Base-by-base conservation (phyloP, 768 basidiomycete genomes). In the Suillus variegatus region DNA sequence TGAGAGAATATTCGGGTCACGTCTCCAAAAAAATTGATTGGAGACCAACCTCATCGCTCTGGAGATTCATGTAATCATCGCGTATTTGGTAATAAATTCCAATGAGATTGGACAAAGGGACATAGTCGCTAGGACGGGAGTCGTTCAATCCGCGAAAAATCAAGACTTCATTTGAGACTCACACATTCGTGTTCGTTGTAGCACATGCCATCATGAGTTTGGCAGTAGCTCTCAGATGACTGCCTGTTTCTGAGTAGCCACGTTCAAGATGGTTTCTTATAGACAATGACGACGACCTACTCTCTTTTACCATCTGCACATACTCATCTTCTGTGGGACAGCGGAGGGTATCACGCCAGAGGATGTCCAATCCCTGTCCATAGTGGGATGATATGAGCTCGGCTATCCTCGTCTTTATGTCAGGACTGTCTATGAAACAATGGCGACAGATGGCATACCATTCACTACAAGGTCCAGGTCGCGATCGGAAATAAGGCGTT, bases 281-380 rank as follows among this genome's bases (percentile, higher is more conserved):
- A 60, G n/a, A 14, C 36, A 41, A 36, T 25, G 20, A 35, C 41
- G 41, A n/a, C 22, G 22, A 70, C 97, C 91, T 68, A 95, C 95
- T 98, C 71, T 93, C 90, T 73, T 93, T 92, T 43, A 95, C 95
- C 95, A 98, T 98, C 2, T 82, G 78, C 51, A 98, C 84, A 72
- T 97, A 98, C 70, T 97, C 92, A 66, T 94, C 91, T 75, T 98
- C 95, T 0, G 90, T 90, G 4, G 95, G 95, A 73, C 95, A 97
- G 43, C 81, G 86, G 18, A 96, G 77, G 12, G 89, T 89, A 71
- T 97, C 95, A 62, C 95, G 82, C 94, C 95, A 98, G 36, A 94
- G 84, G 1, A 97, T 82, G 70, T 97, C 95, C 36, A 95, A 82
- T 0, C 95, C 95, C 74, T 97, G 95, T 0, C 95, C 95, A 4